Conservation (phyloP, 208 protist genomes). For the Novymonas esmeraldas region DNA sequence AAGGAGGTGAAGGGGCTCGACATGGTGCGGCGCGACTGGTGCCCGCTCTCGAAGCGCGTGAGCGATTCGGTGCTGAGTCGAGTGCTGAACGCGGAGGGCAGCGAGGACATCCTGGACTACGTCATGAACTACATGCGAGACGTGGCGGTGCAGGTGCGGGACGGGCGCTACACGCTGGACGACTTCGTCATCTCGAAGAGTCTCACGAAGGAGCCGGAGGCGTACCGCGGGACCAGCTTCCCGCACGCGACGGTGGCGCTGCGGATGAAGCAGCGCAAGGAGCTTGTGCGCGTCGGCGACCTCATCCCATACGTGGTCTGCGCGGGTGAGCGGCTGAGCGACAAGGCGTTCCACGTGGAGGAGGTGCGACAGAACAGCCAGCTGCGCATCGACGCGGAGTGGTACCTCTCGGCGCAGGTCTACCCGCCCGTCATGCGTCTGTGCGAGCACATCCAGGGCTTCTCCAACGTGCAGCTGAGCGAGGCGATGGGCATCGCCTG, state of each 20-base stretch:
- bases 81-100: slow-evolving; percentile 89
- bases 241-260: slow-evolving; percentile 95
- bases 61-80: slow-evolving; percentile 93
- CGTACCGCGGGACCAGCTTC: slow-evolving; percentile 94
- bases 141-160: slow-evolving; percentile 77
- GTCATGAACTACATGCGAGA: slow-evolving; percentile 93
- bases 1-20: slow-evolving; percentile 99
- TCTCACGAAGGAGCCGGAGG: slow-evolving; percentile 96
- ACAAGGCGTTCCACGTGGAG: slow-evolving; percentile 88
- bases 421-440: slow-evolving; percentile 95
- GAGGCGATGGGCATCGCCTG: slow-evolving; percentile 85
- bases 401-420: slow-evolving; percentile 95
- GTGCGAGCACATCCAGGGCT: slow-evolving; percentile 93
- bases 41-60: slow-evolving; percentile 95
- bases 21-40: slow-evolving; percentile 99
- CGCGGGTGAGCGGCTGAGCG: slow-evolving; percentile 58
- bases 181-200: slow-evolving; percentile 98
- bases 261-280: slow-evolving; percentile 92
- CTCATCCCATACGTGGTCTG: slow-evolving; percentile 98
- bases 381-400: slow-evolving; percentile 91
- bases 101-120: slow-evolving; percentile 89
- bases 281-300: slow-evolving; percentile 93
- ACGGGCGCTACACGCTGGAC: slow-evolving; percentile 77
- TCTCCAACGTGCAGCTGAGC: slow-evolving; percentile 76
- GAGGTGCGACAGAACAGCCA: slow-evolving; percentile 71